Evolutionary conservation across 148 eudicot genomes (phyloP).

Genomic region (Dysphania ambrosioides): DNA sequence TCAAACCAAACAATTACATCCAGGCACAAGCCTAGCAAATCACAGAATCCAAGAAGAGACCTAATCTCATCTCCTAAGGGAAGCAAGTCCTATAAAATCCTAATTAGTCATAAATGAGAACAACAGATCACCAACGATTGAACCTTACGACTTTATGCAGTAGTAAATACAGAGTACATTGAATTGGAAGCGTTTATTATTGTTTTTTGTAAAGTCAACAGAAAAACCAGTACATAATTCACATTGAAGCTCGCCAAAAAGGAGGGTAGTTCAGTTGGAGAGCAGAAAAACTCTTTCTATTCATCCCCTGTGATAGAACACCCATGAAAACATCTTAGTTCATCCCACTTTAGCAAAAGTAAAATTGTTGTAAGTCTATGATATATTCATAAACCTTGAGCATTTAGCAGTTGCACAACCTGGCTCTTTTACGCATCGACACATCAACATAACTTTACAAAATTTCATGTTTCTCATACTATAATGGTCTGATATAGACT

Average conservation of each 20-base stretch:
- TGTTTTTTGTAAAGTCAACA: background rate
- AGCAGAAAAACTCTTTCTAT: background rate
- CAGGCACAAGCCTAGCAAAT: background rate
- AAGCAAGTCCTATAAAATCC: background rate
- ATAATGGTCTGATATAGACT: background rate
- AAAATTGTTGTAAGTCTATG: background rate
- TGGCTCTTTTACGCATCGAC: background rate
- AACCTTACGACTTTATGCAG: background rate
- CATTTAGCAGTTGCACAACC: background rate
- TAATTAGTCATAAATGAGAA: background rate
- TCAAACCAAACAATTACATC: constrained; percentile 1
- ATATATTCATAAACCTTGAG: background rate
- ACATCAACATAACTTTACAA: background rate
- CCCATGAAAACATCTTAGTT: background rate
- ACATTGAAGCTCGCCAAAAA: background rate
- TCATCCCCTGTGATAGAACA: background rate
- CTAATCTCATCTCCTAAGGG: background rate
- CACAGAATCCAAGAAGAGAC: background rate
- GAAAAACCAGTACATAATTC: background rate
- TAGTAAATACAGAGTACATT: background rate
- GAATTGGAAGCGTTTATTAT: background rate
- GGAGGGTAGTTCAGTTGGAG: background rate
- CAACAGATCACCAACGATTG: background rate
- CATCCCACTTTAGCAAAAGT: background rate
- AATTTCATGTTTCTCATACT: background rate